These are phyloP conservation scores for Cicer cuneatum DNA, from an alignment of 306 rosid genomes.

Conservation along the genomic window DNA sequence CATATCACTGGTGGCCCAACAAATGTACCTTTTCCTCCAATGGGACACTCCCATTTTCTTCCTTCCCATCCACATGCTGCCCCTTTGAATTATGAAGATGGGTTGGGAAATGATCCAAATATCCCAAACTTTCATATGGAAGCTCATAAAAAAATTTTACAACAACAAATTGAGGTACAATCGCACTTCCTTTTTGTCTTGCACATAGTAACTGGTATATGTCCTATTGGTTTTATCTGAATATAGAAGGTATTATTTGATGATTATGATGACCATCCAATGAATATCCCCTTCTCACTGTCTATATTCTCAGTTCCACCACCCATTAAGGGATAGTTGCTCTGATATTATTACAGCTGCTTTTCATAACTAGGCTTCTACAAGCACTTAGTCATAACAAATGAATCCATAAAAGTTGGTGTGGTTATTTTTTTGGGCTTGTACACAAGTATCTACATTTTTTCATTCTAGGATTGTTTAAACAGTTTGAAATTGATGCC, in stretches of 20 bases:
- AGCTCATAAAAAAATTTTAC: conserved; percentile 64
- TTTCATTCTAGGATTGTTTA: background rate
- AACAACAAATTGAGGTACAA: conserved; percentile 76
- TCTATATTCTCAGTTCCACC: conserved; percentile 9
- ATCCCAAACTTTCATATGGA: conserved; percentile 57
- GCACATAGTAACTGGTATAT: conserved; percentile 9
- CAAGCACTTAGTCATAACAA: conserved; percentile 18
- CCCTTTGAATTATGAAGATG: conserved; percentile 50
- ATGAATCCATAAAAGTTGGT: background rate
- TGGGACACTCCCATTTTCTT: conserved; percentile 51
- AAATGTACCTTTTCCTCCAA: conserved; percentile 57
- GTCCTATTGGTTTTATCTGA: conserved; percentile 30
- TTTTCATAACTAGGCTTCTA: conserved; percentile 30
- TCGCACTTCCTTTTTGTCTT: conserved; percentile 12
- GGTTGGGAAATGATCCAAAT: conserved; percentile 53
- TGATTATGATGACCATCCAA: conserved; percentile 12
- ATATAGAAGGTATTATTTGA: conserved; percentile 5
- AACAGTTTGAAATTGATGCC: background rate
- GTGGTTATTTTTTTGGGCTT: background rate
- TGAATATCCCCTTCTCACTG: conserved; percentile 30
- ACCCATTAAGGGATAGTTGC: background rate
- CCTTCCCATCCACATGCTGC: conserved; percentile 53
- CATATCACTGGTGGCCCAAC: conserved; percentile 58
- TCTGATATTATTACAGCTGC: background rate
- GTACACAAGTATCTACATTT: background rate